Base-by-base conservation (phyloP, 1,284 basidiomycete genomes). In the Pascua guehoae region DNA sequence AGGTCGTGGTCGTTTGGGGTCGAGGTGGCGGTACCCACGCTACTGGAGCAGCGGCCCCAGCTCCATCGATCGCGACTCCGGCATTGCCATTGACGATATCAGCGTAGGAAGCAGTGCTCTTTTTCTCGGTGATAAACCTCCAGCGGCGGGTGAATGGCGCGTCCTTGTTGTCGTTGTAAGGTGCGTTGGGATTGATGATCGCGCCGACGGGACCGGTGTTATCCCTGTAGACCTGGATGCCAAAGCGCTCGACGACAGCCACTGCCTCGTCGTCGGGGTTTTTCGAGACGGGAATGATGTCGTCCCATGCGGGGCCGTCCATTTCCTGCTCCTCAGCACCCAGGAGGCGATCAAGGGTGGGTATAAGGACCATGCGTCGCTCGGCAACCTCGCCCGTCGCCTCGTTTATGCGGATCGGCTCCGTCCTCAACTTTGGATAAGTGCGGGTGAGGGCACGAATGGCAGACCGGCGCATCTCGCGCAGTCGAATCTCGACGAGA, bases 21-120 rank as follows among this genome's bases (percentile, higher is more conserved):
- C 24, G 24, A 32, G 24, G 24, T 3, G 24, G 24, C 7, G 24
- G 24, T 32, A 32, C 24, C 24, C 24, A 32, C 3, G 24, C 24
- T 3, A 38, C 41, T 16, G 52, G 39, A 11, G 52, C 38, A 11
- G 45, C 17, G 11, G 45, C n/a, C 8, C 45, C 52, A 17, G 52
- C 45, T 4, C 58, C 58, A 36, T 61, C 63, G 18, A 68, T 51
- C 1, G 58, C 54, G 0, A 70, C 64, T 0, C 72, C 70, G 9
- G 80, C 80, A n/a, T 80, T 75, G 1, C 90, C 91, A 66, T 95
- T 89, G 57, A 95, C 89, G 56, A 95, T 82, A 54, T 91, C 85
- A 1, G 83, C 80, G 53, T 87, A 83, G 7, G 80, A 79, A 41
- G 86, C 74, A 5, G 80, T 79, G 0, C 83, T 84, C 39, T 86